Base-by-base conservation (phyloP, 2,329 filamentous ascomycete genomes). In the Fusarium abutilonis region DNA sequence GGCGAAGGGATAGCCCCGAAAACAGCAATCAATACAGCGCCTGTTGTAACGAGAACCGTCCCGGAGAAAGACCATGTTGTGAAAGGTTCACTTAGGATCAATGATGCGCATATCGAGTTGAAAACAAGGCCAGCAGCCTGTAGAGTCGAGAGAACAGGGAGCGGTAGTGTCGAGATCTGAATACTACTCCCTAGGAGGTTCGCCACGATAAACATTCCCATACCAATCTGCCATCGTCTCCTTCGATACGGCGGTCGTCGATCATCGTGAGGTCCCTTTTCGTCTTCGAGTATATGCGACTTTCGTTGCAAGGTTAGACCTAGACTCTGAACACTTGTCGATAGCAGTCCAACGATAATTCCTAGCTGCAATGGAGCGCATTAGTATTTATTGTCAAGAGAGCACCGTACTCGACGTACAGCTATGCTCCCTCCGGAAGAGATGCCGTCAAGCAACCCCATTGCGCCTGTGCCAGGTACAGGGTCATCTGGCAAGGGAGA, bases 101-200 rank as follows among this genome's bases (percentile, higher is more conserved):
- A 80, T 40, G 93, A 96, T 60, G 95, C 95, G 82, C 96, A 97
- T 76, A 98, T 92, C 54, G 94, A 97, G 81, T 99, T 99, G 83
- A 99, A 99, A 61, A 99, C 95, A 52, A 99, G 84, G 40, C 95
- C 95, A 4, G 94, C 96, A 15, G 94, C 94, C 79, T 99, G 95
- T 34, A 99, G 82, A 1, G 95, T 97, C 53, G 94, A 98, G 31
- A 99, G 85, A 6, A 99, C 93, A 17, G 95, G 95, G 19, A 99
- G 82, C 14, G 95, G 95, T 40, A 99, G 83, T 1, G 94, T 97
- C 28, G 95, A 97, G 74, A 99, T 98, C 78, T 99, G 95, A 56
- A 99, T 95, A 34, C 92, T 94, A 78, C 93, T 97, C 57, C 95
- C 95, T 52, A 98, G 83, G 52, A 99, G 84, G 75, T 99, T 99